These are phyloP conservation scores for Acanthamoeba lenticulata DNA, from an alignment of 208 protist species.

Conservation along the genomic window DNA sequence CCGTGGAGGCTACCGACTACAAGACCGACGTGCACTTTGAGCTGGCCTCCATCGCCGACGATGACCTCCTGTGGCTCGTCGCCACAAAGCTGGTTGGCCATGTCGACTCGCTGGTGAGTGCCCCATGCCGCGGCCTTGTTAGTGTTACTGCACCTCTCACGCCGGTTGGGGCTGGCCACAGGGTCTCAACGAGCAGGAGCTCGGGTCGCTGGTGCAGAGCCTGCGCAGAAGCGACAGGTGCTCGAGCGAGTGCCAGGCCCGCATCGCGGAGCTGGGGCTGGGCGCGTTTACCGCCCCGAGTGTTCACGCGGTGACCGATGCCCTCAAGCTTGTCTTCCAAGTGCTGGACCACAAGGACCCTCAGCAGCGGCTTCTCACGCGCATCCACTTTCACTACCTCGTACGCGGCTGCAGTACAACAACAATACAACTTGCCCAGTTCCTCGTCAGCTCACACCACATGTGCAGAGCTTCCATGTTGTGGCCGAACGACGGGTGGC, in stretches of 20 bases:
- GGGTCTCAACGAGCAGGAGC: slow-evolving; percentile 58
- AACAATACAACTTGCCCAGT: not conserved
- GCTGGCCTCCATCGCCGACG: slow-evolving; percentile 59
- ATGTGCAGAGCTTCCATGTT: not conserved
- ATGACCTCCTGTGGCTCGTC: not conserved
- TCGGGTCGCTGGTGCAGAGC: slow-evolving; percentile 6
- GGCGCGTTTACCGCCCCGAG: not conserved
- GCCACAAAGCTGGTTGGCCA: not conserved
- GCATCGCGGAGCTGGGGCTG: not conserved
- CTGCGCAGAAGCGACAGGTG: not conserved
- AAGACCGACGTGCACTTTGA: slow-evolving; percentile 21
- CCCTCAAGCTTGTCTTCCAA: slow-evolving; percentile 55
- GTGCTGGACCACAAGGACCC: slow-evolving; percentile 54
- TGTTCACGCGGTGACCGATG: not conserved
- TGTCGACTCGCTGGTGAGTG: not conserved
- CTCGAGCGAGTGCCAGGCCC: not conserved
- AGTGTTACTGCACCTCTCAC: too few relatives aligned
- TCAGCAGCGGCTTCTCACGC: slow-evolving; percentile 21
- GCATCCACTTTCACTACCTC: slow-evolving; percentile 60
- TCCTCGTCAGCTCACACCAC: not conserved
- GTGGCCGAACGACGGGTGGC: slow-evolving; percentile 3
- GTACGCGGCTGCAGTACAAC: not conserved
- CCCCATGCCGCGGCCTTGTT: too few relatives aligned
- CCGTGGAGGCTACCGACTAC: not conserved
- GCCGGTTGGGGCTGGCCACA: too few relatives aligned